These are phyloP conservation scores for Globisporangium megalacanthum DNA, from an alignment of 352 stramenopile species.

Conservation along the genomic window DNA sequence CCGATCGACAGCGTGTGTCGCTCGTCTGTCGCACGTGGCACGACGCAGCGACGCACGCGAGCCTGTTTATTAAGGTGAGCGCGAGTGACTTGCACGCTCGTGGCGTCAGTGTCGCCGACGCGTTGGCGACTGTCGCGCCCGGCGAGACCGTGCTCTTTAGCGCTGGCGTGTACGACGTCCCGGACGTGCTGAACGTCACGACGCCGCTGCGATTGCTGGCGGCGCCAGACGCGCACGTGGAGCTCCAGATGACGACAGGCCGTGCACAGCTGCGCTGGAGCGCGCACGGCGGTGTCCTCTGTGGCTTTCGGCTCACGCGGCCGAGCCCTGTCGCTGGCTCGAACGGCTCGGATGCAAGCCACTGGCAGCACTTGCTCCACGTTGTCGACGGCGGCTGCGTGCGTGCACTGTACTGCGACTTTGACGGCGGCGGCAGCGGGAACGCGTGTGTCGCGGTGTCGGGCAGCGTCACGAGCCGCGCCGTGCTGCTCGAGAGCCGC, in stretches of 20 bases:
- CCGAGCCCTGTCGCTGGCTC: slow-evolving; percentile 1
- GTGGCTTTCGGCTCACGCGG: slow-evolving; percentile 59
- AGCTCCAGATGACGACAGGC: slow-evolving; percentile 55
- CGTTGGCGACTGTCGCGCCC: slow-evolving; percentile 18
- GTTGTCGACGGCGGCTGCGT: slow-evolving; percentile 36
- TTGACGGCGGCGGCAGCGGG: slow-evolving; percentile 54
- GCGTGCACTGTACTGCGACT: slow-evolving; percentile 58
- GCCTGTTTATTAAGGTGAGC: slow-evolving; percentile 44
- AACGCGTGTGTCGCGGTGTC: slow-evolving; percentile 66
- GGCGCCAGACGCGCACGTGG: slow-evolving; percentile 48
- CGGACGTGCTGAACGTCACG: slow-evolving; percentile 40
- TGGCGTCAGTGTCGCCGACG: slow-evolving; percentile 17
- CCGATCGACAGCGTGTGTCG: slow-evolving; percentile 38
- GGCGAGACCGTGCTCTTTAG: slow-evolving; percentile 65
- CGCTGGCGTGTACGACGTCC: slow-evolving; percentile 55
- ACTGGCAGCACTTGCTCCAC: slow-evolving; percentile 64
- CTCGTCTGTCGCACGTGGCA: slow-evolving; percentile 59
- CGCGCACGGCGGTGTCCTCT: slow-evolving; percentile 49
- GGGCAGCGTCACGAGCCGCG: slow-evolving; percentile 28
- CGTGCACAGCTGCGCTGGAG: slow-evolving; percentile 50
- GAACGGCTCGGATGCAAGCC: slow-evolving; percentile 4
- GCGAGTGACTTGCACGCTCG: slow-evolving; percentile 36
- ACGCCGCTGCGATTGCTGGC: slow-evolving; percentile 46
- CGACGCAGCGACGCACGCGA: slow-evolving; percentile 29
- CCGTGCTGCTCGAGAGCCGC: slow-evolving; percentile 54